Evolutionary conservation across 2,329 filamentous ascomycete species (phyloP).

Genomic region (Davidsoniella neocaledoniae): DNA sequence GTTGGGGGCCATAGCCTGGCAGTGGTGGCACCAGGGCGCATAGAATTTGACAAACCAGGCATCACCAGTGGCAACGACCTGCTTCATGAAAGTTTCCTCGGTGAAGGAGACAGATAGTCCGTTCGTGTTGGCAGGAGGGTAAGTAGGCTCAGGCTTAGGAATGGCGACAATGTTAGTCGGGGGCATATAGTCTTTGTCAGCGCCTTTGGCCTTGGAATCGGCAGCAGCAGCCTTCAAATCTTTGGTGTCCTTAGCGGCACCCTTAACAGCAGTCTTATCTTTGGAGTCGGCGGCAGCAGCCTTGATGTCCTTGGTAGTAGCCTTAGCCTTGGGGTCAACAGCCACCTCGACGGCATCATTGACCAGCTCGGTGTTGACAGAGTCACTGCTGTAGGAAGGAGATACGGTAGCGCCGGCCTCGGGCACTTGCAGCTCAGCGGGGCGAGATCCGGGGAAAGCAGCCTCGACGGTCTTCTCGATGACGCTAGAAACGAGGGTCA

Average conservation of each 20-base stretch:
- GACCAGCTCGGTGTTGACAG: background rate
- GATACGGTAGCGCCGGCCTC: constrained; percentile 44
- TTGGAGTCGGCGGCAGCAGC: constrained; percentile 11
- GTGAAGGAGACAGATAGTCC: constrained; percentile 62
- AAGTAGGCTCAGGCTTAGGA: constrained; percentile 30
- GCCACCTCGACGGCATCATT: constrained; percentile 5
- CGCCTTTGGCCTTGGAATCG: constrained; percentile 16
- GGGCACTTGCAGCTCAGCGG: constrained; percentile 50
- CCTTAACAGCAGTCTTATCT: constrained; percentile 18
- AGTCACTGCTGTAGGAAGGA: constrained; percentile 16
- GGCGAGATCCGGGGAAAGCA: constrained; percentile 65
- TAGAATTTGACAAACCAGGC: constrained; percentile 99
- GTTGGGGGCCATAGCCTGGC: constrained; percentile 76
- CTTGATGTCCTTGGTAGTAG: constrained; percentile 23
- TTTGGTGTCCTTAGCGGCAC: constrained; percentile 24
- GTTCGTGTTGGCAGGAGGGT: constrained; percentile 48
- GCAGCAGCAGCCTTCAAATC: constrained; percentile 14
- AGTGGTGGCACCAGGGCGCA: constrained; percentile 92
- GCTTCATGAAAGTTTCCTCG: constrained; percentile 68
- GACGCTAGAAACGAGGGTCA: constrained; percentile 48
- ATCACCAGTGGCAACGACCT: constrained; percentile 74
- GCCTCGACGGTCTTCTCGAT: constrained; percentile 64
- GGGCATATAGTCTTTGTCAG: constrained; percentile 13
- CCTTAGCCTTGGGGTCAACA: background rate
- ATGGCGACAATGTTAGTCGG: constrained; percentile 15